phyloP scores from a whole-genome alignment of 148 eudicot species.

The Talinum fruticosum region DNA sequence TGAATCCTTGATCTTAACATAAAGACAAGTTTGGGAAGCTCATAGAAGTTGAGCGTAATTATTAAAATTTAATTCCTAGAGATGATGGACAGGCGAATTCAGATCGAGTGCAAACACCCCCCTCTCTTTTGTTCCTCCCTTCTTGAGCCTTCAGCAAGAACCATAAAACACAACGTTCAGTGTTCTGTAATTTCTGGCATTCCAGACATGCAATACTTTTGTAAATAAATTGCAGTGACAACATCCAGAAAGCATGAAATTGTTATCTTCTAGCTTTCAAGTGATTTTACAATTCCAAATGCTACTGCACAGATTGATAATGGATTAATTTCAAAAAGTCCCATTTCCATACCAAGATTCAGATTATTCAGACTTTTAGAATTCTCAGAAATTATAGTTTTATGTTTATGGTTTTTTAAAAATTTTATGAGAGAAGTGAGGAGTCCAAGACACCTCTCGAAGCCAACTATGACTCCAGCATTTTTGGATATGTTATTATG shows the following conservation, averaged over 20 bases:
- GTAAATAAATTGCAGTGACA: too few species aligned
- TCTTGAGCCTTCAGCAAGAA: background rate
- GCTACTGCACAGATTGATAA: background rate
- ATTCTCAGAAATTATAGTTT: background rate
- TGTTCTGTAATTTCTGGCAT: background rate
- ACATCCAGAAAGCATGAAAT: background rate
- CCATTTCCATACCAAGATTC: background rate
- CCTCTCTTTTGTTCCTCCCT: background rate
- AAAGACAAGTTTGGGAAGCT: background rate
- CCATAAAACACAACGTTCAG: background rate
- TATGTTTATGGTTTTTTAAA: background rate
- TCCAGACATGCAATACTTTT: background rate
- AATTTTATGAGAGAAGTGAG: too few species aligned
- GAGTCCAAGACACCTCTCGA: background rate
- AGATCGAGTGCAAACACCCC: background rate
- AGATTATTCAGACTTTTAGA: background rate
- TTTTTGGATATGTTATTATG: too few species aligned
- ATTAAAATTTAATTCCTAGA: background rate
- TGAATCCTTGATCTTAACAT: background rate
- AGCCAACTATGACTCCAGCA: background rate
- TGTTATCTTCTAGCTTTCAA: background rate
- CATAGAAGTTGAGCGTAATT: background rate
- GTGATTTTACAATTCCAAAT: background rate
- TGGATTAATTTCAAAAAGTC: background rate
- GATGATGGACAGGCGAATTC: background rate